These are phyloP conservation scores for Trypanosoma melophagium DNA, from an alignment of 208 protist genomes.

Conservation along the genomic window DNA sequence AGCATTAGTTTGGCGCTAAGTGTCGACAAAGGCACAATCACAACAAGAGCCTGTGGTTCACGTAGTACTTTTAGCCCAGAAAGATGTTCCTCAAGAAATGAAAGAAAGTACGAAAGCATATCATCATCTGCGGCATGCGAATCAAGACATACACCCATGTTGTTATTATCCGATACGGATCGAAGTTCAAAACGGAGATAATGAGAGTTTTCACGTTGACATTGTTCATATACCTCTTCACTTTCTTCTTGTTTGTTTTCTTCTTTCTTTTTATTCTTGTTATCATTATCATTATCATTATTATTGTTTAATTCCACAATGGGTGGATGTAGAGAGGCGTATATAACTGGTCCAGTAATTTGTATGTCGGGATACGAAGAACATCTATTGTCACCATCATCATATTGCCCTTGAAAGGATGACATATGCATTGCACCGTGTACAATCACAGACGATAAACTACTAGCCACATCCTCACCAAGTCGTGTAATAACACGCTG, in stretches of 20 bases:
- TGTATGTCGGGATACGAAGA: slow-evolving; percentile 77
- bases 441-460: slow-evolving; percentile 64
- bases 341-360: slow-evolving; percentile 69
- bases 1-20: slow-evolving; percentile 64
- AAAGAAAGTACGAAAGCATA: slow-evolving; percentile 72
- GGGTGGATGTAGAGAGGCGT: slow-evolving; percentile 66
- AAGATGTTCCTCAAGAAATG: slow-evolving; percentile 71
- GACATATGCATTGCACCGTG: slow-evolving; percentile 64
- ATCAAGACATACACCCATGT: slow-evolving; percentile 26
- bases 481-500: slow-evolving; percentile 77
- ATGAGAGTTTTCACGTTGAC: too few species aligned
- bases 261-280: neutral
- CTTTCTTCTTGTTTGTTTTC: neutral
- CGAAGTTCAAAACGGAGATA: slow-evolving; percentile 67
- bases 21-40: slow-evolving; percentile 60
- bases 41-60: slow-evolving; percentile 67
- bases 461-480: slow-evolving; percentile 53
- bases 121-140: slow-evolving; percentile 35
- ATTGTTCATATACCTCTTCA: neutral
- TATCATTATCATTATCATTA: neutral
- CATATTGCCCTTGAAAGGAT: slow-evolving; percentile 84
- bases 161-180: slow-evolving; percentile 32
- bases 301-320: slow-evolving; percentile 3
- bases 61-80: slow-evolving; percentile 47
- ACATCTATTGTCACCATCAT: slow-evolving; percentile 76